phyloP scores from a whole-genome alignment of 2,329 filamentous ascomycete genomes.

The Chaetomium strumarium region DNA sequence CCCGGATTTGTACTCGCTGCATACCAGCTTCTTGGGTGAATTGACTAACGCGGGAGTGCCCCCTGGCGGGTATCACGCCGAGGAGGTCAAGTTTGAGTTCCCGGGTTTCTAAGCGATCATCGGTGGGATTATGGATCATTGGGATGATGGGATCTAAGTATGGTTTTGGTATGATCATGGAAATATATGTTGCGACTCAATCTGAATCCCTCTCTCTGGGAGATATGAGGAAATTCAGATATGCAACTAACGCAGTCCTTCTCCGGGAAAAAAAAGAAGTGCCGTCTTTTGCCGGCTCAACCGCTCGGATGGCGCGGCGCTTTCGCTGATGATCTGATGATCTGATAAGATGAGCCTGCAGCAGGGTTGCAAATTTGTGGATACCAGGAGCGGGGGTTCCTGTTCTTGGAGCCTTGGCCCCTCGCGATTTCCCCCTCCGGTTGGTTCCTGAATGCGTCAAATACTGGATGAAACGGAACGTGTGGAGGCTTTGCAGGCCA shows the following conservation, averaged over 20 bases:
- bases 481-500: background rate
- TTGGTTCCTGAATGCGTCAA: background rate
- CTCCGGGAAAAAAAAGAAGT: background rate
- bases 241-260: background rate
- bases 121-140: background rate
- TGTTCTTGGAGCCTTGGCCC: background rate
- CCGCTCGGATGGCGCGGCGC: background rate
- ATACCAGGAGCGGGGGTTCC: background rate
- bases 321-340: conserved; percentile 23
- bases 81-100: conserved; percentile 19
- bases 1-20: conserved; percentile 25
- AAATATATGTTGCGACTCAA: no score
- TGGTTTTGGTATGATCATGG: background rate
- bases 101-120: conserved; percentile 16
- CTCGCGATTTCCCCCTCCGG: background rate
- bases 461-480: background rate
- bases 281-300: conserved; percentile 5
- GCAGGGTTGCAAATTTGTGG: conserved; percentile 1
- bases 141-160: background rate
- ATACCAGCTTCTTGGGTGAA: conserved; percentile 26
- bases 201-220: no score
- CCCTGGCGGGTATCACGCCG: conserved; percentile 16
- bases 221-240: background rate
- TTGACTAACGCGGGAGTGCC: conserved; percentile 18
- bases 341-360: conserved; percentile 27